Evolutionary conservation across 768 basidiomycete genomes (phyloP), one percentile per base, ranked within the genome.

Genomic region (Suillus subalutaceus): DNA sequence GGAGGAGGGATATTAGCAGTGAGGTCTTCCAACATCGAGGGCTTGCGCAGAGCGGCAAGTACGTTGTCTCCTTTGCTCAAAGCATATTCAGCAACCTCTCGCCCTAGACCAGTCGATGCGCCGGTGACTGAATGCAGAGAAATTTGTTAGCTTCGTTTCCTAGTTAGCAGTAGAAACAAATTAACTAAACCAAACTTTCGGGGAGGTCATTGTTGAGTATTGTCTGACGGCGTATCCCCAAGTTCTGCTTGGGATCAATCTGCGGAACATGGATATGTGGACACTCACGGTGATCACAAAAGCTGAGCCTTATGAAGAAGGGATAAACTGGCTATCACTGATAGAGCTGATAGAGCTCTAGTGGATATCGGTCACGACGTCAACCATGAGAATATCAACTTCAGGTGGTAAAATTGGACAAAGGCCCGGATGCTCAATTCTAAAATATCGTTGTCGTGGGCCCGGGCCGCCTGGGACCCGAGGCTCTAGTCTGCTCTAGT

Each of bases 21-120:
- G 37, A 77, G 80, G 63, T 78, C 74, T 38, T 70, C 66, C 59
- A 84, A 68, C 60, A 67, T 72, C 20, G 67, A 73, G 7, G 83
- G 83, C 35, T 72, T 79, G 63, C 85, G 82, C 32, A 82, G 72
- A 18, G 84, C 82, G 20, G 85, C 84, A 58, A 83, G 75, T 35
- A 77, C 83, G 9, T 66, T 75, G 64, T 81, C 81, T n/a, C 83
- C 82, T 2, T 73, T 69, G 30, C 68, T 66, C 35, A 84, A 77
- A n/a, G 75, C 79, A 41, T 18, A 32, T 68, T 81, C 79, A 26
- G 73, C 73, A 44, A 78, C 68, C 13, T 69, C 57, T 20, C 77
- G 78, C 0, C 83, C 83, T 56, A 84, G 76, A 38, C 83, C 81
- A 7, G 76, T 71, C 7, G 78, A 80, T 8, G 81, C 70, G 32